Conservation (phyloP, 495 filamentous ascomycete genomes). For the Penicillium samsonianum region DNA sequence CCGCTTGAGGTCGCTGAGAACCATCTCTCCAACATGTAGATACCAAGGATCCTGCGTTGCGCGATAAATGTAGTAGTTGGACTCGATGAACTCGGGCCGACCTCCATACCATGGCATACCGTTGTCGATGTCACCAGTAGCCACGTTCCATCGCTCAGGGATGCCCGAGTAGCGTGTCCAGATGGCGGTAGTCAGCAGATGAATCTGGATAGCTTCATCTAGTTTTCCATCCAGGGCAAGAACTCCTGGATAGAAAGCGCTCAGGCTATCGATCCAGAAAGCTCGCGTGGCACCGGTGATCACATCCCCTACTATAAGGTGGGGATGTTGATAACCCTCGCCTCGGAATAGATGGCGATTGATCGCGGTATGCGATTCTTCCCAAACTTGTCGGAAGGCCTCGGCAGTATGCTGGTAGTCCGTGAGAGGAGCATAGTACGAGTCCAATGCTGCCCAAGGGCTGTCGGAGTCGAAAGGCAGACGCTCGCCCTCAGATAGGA, state of each 20-base stretch:
- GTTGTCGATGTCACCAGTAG: constrained; percentile 79
- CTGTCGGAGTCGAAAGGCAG: constrained; percentile 34
- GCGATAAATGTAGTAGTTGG: constrained; percentile 87
- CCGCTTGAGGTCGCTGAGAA: constrained; percentile 79
- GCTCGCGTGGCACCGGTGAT: constrained; percentile 78
- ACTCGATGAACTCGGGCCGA: constrained; percentile 94
- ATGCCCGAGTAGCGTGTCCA: constrained; percentile 93
- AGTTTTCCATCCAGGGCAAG: constrained; percentile 82
- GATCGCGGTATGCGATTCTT: constrained; percentile 79
- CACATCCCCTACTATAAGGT: constrained; percentile 87
- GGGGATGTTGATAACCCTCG: constrained; percentile 73
- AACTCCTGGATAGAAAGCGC: constrained; percentile 93
- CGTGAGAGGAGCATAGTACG: constrained; percentile 57
- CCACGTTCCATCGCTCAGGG: constrained; percentile 90
- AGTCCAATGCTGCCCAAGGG: constrained; percentile 42
- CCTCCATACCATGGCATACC: constrained; percentile 94
- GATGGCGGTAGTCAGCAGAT: constrained; percentile 84
- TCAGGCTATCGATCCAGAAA: constrained; percentile 93
- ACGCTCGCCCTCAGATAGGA: constrained; percentile 68
- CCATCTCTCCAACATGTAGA: constrained; percentile 94
- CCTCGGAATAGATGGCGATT: constrained; percentile 78
- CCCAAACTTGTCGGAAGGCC: constrained; percentile 81
- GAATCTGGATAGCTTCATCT: constrained; percentile 85
- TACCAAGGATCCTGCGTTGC: constrained; percentile 98
- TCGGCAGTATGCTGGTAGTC: constrained; percentile 70